A percentile compares a stretch with the other conserved stretches of the same genome.
Conservation (phyloP, 805 yeast species). For the Ascoidea rubescens region DNA sequence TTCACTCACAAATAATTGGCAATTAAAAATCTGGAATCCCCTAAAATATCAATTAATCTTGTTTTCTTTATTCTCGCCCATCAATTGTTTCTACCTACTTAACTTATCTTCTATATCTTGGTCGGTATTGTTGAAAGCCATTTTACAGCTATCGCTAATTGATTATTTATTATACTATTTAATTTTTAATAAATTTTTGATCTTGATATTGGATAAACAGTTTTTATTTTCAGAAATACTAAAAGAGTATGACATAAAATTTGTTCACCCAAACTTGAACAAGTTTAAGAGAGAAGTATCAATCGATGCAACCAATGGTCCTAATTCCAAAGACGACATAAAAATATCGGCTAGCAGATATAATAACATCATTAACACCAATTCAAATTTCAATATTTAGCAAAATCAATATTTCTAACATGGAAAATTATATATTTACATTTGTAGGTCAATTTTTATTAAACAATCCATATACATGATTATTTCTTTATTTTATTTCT, state of each 20-base stretch:
- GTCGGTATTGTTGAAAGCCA: constrained; percentile 23
- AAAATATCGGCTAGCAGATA: too few species aligned
- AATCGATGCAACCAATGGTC: constrained; percentile 29
- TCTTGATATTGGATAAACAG: constrained; percentile 41
- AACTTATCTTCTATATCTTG: constrained; percentile 10
- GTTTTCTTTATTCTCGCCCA: constrained; percentile 45
- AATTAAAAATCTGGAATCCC: constrained; percentile 41
- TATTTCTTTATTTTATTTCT: too few species aligned
- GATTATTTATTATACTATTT: constrained; percentile 25
- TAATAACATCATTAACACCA: too few species aligned
- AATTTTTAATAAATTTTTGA: constrained; percentile 29
- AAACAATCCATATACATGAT: too few species aligned
- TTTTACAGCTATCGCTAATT: constrained; percentile 22
- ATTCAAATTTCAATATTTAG: too few species aligned
- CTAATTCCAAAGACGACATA: background rate
- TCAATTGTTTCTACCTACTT: constrained; percentile 30
- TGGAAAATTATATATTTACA: too few species aligned
- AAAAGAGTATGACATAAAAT: constrained; percentile 49
- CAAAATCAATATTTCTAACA: too few species aligned
- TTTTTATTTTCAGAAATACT: constrained; percentile 45
- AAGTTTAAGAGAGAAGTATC: constrained; percentile 42
- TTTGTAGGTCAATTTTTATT: too few species aligned
- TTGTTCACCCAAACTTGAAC: constrained; percentile 42
- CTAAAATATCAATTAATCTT: constrained; percentile 38
- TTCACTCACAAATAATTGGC: background rate